phyloP scores from a whole-genome alignment of 495 filamentous ascomycete species.

The Xylaria acuta region DNA sequence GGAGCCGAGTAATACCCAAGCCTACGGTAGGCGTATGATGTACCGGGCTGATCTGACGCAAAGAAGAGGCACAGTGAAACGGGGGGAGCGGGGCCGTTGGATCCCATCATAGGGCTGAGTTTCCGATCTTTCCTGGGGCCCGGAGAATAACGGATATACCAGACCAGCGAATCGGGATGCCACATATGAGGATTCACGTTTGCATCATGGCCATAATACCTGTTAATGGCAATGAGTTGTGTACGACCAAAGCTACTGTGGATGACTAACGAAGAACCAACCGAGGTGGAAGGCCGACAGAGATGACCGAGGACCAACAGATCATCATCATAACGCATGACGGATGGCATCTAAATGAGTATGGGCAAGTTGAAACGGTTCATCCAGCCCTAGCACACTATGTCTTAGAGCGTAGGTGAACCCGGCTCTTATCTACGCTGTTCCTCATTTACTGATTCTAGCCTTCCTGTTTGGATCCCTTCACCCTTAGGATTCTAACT shows the following conservation, averaged over 20 bases:
- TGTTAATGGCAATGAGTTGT: not conserved
- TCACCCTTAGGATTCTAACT: not conserved
- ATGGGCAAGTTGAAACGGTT: not conserved
- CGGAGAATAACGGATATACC: constrained; percentile 4
- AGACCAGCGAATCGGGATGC: not conserved
- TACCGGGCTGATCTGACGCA: not conserved
- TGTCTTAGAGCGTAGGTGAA: not conserved
- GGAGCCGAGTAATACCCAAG: not conserved
- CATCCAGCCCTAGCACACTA: constrained; percentile 5
- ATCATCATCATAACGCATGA: not conserved
- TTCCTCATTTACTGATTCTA: not conserved
- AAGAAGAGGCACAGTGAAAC: not conserved
- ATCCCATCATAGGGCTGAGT: constrained; percentile 19
- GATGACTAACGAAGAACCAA: not conserved
- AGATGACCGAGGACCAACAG: not conserved
- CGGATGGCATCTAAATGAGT: not conserved
- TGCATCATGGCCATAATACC: not conserved
- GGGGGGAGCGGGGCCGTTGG: not conserved
- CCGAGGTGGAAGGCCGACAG: not conserved
- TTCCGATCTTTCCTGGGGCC: not conserved
- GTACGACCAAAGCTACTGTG: no score
- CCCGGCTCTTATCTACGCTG: not conserved
- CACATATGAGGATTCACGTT: not conserved
- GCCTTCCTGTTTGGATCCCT: not conserved
- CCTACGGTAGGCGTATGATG: not conserved